These are phyloP conservation scores for Solanum chaucha DNA, from an alignment of 257 asterid species.

Conservation along the genomic window DNA sequence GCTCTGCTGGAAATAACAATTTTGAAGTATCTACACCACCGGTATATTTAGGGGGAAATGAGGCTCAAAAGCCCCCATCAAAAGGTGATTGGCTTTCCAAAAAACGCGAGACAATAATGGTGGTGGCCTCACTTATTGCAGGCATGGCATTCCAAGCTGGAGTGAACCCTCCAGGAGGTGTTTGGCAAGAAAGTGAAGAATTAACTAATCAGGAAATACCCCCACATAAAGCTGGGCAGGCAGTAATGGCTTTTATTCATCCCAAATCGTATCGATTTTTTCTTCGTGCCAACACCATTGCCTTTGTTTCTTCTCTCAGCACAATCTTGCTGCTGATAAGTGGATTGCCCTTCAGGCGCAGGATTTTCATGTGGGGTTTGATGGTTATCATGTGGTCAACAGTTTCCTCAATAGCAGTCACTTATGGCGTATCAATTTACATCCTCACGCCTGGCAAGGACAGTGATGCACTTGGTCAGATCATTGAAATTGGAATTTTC, in stretches of 20 bases:
- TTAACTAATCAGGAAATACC: not conserved
- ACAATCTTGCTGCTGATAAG: slow-evolving; percentile 44
- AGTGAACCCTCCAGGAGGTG: slow-evolving; percentile 11
- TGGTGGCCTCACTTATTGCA: slow-evolving; percentile 32
- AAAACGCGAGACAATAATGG: slow-evolving; percentile 25
- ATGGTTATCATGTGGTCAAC: slow-evolving; percentile 51
- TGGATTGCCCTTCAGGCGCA: slow-evolving; percentile 34
- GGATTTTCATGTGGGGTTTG: slow-evolving; percentile 30
- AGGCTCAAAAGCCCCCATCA: not conserved
- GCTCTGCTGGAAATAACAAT: not conserved
- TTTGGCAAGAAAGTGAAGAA: slow-evolving; percentile 1
- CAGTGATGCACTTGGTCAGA: slow-evolving; percentile 4
- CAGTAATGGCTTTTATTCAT: slow-evolving; percentile 29
- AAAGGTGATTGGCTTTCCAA: slow-evolving; percentile 21
- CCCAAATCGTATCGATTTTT: slow-evolving; percentile 11
- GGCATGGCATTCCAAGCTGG: slow-evolving; percentile 36
- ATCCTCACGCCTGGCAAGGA: slow-evolving; percentile 23
- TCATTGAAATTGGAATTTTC: not conserved
- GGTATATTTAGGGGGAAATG: not conserved
- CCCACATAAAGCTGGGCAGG: slow-evolving; percentile 27
- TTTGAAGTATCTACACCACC: not conserved
- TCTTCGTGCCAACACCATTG: slow-evolving; percentile 26
- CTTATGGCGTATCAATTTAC: slow-evolving; percentile 21
- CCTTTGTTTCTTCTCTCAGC: slow-evolving; percentile 44
- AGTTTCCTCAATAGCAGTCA: slow-evolving; percentile 23